These are phyloP conservation scores for Pisolithus marmoratus DNA, from an alignment of 768 basidiomycete species.

Conservation along the genomic window DNA sequence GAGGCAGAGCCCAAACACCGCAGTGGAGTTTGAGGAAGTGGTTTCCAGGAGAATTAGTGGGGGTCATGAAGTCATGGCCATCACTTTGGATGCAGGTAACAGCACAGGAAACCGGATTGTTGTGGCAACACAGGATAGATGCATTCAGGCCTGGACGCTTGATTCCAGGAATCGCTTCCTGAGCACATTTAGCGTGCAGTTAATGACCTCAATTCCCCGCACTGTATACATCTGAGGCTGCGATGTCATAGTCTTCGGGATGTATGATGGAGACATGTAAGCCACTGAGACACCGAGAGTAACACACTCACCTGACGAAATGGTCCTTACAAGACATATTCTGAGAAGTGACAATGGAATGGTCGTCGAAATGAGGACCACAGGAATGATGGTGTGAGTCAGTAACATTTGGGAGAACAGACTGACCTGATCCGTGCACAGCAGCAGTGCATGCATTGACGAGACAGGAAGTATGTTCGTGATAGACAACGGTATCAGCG, in stretches of 20 bases:
- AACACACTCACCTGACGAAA: neutral
- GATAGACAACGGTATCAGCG: constrained; percentile 3
- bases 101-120: neutral
- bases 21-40: no score
- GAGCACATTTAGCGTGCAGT: neutral
- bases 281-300: neutral
- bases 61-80: no score
- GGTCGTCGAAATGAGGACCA: neutral
- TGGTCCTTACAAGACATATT: neutral
- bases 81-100: no score
- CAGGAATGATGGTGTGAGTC: neutral
- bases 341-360: neutral
- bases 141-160: neutral
- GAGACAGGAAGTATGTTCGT: neutral
- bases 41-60: no score
- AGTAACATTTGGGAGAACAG: neutral
- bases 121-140: neutral
- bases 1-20: no score
- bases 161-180: neutral
- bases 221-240: neutral
- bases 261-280: neutral
- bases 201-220: neutral
- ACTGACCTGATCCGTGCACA: neutral
- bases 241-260: neutral
- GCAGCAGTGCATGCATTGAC: neutral